Evolutionary conservation across 2,329 filamentous ascomycete species (phyloP), one percentile per base, ranked within the genome.

Genomic region (Phialemonium atrogriseum): DNA sequence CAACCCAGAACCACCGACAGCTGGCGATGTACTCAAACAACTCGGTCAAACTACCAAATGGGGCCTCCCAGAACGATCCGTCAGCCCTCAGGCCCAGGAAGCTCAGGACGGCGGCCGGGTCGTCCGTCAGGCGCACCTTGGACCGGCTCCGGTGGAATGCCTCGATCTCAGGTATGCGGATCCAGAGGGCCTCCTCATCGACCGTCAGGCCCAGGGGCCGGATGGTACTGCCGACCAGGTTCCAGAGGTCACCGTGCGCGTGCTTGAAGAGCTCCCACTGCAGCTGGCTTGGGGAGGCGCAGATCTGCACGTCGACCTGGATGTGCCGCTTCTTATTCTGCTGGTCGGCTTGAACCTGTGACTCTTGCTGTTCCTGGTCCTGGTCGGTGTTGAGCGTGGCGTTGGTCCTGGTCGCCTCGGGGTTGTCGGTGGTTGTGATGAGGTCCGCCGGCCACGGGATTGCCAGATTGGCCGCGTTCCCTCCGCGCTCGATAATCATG

Each of bases 191-290:
- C 10, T 50, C 52, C 30, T 84, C 72, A 41, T 77, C 79, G 15
- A 75, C 59, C 0, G 73, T 81, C 7, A 91, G 67, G 2, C 83
- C 83, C 21, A 75, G 69, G 0, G 68, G 69, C 1, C 78, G 68
- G 39, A 84, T 73, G 7, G 66, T 70, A 12, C 69, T 63, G 5
- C 82, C 80, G 0, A 89, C 49, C 7, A 76, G 50, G 37, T 73
- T 80, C 67, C 77, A 77, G 1, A 76, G 35, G 43, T 89, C 84
- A n/a, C 81, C 80, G 44, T 89, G 84, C 1, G 73, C 70, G 23
- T 80, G 66, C 42, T 74, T 74, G 56, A 87, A 86, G 4, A 73
- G 54, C 22, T 67, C 63, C 82, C 83, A 89, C 18, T 64, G 60
- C 39, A 71, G 65, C 32, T 54, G 44, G 10, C 56, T 48, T 1